phyloP scores from a whole-genome alignment of 1,284 basidiomycete species.

The Trichosporon ovoides region DNA sequence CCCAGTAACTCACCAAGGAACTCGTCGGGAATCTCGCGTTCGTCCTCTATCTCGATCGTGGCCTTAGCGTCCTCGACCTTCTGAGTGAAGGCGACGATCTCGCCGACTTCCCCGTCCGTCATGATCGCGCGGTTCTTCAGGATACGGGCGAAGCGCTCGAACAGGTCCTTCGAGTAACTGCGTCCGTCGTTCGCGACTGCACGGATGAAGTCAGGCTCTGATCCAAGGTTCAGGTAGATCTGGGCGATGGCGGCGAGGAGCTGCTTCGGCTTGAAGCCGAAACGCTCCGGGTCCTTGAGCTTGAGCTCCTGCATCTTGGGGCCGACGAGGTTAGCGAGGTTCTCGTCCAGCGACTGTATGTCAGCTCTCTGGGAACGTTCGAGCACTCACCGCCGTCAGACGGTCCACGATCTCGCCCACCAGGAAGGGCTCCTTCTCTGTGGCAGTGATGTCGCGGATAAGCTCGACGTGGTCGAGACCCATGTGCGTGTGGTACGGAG shows the following conservation, averaged over 20 bases:
- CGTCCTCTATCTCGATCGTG: conserved; percentile 73
- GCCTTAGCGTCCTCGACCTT: conserved; percentile 79
- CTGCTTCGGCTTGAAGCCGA: conserved; percentile 78
- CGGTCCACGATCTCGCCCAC: conserved; percentile 93
- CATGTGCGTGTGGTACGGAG: conserved; percentile 77
- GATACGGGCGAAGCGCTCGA: conserved; percentile 72
- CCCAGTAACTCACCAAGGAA: conserved; percentile 67
- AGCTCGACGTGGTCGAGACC: conserved; percentile 83
- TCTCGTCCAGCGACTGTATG: conserved; percentile 70
- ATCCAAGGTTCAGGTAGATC: conserved; percentile 84
- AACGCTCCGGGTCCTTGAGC: conserved; percentile 81
- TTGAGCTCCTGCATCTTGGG: conserved; percentile 67
- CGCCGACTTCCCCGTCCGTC: conserved; percentile 72
- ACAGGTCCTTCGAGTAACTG: conserved; percentile 79
- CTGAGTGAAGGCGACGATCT: conserved; percentile 65
- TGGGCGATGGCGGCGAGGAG: conserved; percentile 83
- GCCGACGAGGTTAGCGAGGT: conserved; percentile 82
- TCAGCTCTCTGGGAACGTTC: not conserved
- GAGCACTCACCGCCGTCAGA: conserved; percentile 74
- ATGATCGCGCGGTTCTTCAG: conserved; percentile 67
- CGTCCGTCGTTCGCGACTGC: conserved; percentile 90
- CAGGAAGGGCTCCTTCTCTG: conserved; percentile 89
- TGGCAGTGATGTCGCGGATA: conserved; percentile 85
- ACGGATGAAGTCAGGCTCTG: conserved; percentile 71
- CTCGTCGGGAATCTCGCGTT: conserved; percentile 93